Evolutionary conservation across 768 basidiomycete genomes (phyloP).

Genomic region (Tricholoma sp.): DNA sequence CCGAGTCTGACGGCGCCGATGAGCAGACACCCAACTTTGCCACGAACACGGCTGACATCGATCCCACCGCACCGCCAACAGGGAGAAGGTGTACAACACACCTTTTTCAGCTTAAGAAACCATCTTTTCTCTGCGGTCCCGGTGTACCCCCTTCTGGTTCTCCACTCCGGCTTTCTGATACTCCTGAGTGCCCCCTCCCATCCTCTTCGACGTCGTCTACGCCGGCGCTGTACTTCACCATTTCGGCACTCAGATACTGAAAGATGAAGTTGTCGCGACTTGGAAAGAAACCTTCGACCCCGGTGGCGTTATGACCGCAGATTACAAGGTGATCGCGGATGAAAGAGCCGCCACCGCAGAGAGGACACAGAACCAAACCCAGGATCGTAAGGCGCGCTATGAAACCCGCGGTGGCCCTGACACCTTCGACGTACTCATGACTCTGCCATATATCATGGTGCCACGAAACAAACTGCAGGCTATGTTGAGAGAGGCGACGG

Average conservation of each 20-base stretch:
- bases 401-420: slow-evolving; percentile 4
- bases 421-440: slow-evolving; percentile 8
- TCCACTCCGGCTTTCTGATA: slow-evolving; percentile 8
- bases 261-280: slow-evolving; percentile 1
- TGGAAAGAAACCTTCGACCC: slow-evolving; percentile 1
- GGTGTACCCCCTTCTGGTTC: neutral
- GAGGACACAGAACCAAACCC: neutral
- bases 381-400: neutral
- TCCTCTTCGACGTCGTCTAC: slow-evolving; percentile 16
- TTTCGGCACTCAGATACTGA: no score
- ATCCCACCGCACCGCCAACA: no score
- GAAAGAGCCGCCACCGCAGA: neutral
- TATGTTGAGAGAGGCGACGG: slow-evolving; percentile 8
- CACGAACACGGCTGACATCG: slow-evolving; percentile 10
- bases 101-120: slow-evolving; percentile 5
- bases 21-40: slow-evolving; percentile 14
- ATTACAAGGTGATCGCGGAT: slow-evolving; percentile 1
- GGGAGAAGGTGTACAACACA: slow-evolving; percentile 12
- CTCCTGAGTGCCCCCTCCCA: slow-evolving; percentile 11
- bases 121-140: neutral
- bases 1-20: neutral
- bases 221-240: slow-evolving; percentile 10
- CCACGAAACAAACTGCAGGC: slow-evolving; percentile 8
- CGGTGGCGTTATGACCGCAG: neutral
- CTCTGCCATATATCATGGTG: slow-evolving; percentile 10